Evolutionary conservation across 2,329 filamentous ascomycete genomes (phyloP), one percentile per base, ranked within the genome.

Genomic region (Chaetomium strumarium): DNA sequence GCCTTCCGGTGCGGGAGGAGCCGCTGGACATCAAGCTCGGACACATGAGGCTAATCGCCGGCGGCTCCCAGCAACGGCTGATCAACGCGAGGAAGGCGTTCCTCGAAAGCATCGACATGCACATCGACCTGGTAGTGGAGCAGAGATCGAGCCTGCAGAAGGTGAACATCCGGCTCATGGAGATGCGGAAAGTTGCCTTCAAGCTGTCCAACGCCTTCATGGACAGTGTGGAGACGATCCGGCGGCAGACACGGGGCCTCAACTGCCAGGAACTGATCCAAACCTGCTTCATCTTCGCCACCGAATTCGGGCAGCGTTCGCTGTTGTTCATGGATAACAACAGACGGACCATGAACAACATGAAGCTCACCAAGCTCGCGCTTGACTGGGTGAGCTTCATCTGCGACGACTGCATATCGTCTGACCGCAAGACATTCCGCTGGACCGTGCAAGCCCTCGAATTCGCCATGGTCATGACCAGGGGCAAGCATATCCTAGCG

Each of bases 321-420:
- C 80, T 96, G 46, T 83, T 93, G 17, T 95, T 95, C 72, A 93
- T 99, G 84, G 93, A 99, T 70, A 87, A 88, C 68, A 97, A 96
- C 66, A 79, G 93, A 51, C 85, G 92, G 46, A 89, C 95, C 61
- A 95, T 97, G 88, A 97, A 97, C 72, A 96, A 96, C 68, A 79
- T 95, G 61, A 96, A 95, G 68, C 79, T 99, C 51, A 95, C 92
- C 12, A 89, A 95, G 65, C 77, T 99, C 49, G 90, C 91, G 4
- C 76, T 99, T 11, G 92, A 99, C 67, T 99, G 93, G 93, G 88
- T 99, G 14, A 91, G 88, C 65, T 99, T 99, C 69, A 93, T 99
- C 60, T 96, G 91, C 65, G 92, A 97, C 64, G 93, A 99, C 68
- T 99, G 93, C 69, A 81, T 95, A 61, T 88, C 93, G 10, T 90